Conservation (phyloP, 345 rosid genomes). For the Nasturtium officinale region DNA sequence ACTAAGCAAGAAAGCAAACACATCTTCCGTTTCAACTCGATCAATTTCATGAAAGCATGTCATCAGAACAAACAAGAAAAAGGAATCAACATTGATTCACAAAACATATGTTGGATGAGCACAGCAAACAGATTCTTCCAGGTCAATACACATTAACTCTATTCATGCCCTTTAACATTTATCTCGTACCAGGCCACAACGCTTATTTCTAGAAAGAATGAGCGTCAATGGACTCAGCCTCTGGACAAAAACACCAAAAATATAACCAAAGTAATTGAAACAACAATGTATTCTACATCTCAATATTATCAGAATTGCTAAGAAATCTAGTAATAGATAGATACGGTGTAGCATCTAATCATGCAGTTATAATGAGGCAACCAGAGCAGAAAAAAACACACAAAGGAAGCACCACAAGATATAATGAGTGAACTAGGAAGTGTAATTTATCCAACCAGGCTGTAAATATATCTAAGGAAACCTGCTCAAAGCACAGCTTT, state of each 20-base stretch:
- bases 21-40: constrained; percentile 7
- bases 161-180: constrained; percentile 17
- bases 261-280: not conserved
- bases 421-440: not conserved
- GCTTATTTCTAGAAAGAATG: constrained; percentile 18
- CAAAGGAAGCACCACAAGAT: not conserved
- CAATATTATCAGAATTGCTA: not conserved
- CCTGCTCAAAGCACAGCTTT: constrained; percentile 38
- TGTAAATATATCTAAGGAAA: constrained; percentile 20
- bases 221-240: not conserved
- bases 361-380: constrained; percentile 16
- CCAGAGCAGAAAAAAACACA: constrained; percentile 3
- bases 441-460: constrained; percentile 1
- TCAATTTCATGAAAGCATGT: constrained; percentile 15
- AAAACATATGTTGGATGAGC: not conserved
- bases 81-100: constrained; percentile 11
- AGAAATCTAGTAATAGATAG: not conserved
- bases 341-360: not conserved
- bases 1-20: constrained; percentile 5
- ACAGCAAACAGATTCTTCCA: not conserved
- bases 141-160: not conserved
- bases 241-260: not conserved
- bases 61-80: constrained; percentile 19
- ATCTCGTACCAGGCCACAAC: constrained; percentile 11
- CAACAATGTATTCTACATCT: not conserved